Conservation (phyloP, 176 grass and related monocot genomes). For the Stipa capillata region DNA sequence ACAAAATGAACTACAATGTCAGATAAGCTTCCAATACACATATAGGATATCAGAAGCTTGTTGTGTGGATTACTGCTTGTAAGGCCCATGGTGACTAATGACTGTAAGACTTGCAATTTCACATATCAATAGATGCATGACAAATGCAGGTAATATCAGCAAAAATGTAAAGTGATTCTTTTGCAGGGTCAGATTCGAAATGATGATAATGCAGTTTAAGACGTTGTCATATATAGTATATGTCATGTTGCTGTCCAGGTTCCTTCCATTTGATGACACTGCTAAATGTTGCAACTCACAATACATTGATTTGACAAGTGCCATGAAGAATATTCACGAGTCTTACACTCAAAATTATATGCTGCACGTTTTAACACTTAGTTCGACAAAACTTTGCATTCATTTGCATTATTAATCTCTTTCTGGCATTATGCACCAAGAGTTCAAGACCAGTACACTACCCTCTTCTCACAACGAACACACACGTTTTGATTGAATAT, state of each 20-base stretch:
- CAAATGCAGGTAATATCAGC: not conserved
- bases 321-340: not conserved
- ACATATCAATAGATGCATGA: not conserved
- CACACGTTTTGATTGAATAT: not conserved
- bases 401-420: not conserved
- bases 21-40: constrained; percentile 12
- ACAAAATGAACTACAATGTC: constrained; percentile 12
- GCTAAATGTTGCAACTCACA: not conserved
- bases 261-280: not conserved
- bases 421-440: not conserved
- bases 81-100: not conserved
- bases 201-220: constrained; percentile 17
- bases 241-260: constrained; percentile 6
- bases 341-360: not conserved
- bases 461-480: constrained; percentile 13
- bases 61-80: not conserved
- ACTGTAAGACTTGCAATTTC: not conserved
- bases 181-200: not conserved
- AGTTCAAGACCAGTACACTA: not conserved
- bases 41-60: not conserved
- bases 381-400: not conserved
- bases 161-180: not conserved
- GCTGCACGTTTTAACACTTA: not conserved
- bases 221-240: constrained; percentile 4
- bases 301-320: not conserved